These are phyloP conservation scores for Gynostemma pentaphyllum DNA, from an alignment of 306 rosid species.

Conservation along the genomic window DNA sequence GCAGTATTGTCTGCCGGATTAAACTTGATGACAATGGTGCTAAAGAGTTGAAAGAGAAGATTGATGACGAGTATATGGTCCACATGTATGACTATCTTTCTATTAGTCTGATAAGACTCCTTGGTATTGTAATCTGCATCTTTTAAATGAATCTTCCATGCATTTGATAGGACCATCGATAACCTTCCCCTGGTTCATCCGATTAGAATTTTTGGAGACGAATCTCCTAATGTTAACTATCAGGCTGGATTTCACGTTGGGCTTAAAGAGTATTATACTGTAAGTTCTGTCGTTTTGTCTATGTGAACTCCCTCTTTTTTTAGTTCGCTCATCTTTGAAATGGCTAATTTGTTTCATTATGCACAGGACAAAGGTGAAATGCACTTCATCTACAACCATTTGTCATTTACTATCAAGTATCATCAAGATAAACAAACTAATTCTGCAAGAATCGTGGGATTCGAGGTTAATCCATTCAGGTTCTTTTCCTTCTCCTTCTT, in stretches of 20 bases:
- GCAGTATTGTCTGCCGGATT: constrained; percentile 47
- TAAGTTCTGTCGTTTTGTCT: constrained; percentile 13
- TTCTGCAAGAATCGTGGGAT: constrained; percentile 56
- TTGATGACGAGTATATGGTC: constrained; percentile 83
- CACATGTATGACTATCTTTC: constrained; percentile 39
- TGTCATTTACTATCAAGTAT: constrained; percentile 54
- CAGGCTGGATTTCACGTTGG: constrained; percentile 81
- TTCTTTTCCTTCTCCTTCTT: constrained; percentile 5
- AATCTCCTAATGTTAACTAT: constrained; percentile 51
- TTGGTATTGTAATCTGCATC: constrained; percentile 15
- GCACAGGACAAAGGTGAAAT: constrained; percentile 44
- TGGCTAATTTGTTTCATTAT: constrained; percentile 14
- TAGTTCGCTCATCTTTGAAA: neutral
- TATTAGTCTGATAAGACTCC: neutral
- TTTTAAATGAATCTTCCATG: constrained; percentile 4
- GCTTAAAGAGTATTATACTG: constrained; percentile 44
- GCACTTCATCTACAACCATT: constrained; percentile 54
- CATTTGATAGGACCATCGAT: constrained; percentile 70
- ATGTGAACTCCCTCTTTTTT: constrained; percentile 2
- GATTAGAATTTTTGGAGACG: constrained; percentile 47
- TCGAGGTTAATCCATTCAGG: constrained; percentile 63
- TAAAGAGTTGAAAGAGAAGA: constrained; percentile 81
- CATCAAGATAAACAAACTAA: constrained; percentile 36
- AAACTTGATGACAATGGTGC: constrained; percentile 56
- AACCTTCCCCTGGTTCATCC: constrained; percentile 85